Evolutionary conservation across 495 filamentous ascomycete genomes (phyloP).

Genomic region (Peziza echinospora): DNA sequence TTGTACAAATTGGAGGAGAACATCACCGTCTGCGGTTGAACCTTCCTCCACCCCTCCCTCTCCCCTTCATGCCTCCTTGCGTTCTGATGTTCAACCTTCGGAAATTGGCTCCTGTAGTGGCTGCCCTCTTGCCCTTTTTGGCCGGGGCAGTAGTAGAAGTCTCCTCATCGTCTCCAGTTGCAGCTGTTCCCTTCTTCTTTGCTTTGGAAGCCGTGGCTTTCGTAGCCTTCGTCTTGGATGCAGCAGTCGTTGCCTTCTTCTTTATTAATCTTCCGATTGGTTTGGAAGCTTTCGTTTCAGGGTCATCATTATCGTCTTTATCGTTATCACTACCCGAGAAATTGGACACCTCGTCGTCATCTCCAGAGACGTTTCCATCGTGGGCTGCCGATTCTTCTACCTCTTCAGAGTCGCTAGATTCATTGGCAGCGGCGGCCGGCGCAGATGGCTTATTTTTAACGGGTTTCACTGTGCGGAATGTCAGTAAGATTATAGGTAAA

Average conservation of each 20-base stretch:
- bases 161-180: slow-evolving; percentile 41
- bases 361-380: not conserved
- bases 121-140: not conserved
- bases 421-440: not conserved
- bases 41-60: slow-evolving; percentile 1
- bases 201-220: slow-evolving; percentile 15
- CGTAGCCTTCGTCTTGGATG: slow-evolving; percentile 19
- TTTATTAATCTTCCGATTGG: slow-evolving; percentile 13
- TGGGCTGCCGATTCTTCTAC: slow-evolving; percentile 6
- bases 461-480: slow-evolving; percentile 19
- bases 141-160: slow-evolving; percentile 33
- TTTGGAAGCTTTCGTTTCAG: slow-evolving; percentile 11
- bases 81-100: slow-evolving; percentile 57
- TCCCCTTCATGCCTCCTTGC: slow-evolving; percentile 15
- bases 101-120: slow-evolving; percentile 55
- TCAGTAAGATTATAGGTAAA: not conserved
- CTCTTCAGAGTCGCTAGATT: not conserved
- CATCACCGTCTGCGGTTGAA: not conserved
- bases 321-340: slow-evolving; percentile 17
- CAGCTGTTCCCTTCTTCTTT: slow-evolving; percentile 24
- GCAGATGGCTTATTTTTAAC: slow-evolving; percentile 22
- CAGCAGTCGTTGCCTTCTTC: slow-evolving; percentile 17
- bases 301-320: slow-evolving; percentile 19
- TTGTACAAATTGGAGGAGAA: too few species aligned
- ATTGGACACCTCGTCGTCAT: not conserved